Evolutionary conservation across 257 asterid genomes (phyloP).

Genomic region (Lantana camara): DNA sequence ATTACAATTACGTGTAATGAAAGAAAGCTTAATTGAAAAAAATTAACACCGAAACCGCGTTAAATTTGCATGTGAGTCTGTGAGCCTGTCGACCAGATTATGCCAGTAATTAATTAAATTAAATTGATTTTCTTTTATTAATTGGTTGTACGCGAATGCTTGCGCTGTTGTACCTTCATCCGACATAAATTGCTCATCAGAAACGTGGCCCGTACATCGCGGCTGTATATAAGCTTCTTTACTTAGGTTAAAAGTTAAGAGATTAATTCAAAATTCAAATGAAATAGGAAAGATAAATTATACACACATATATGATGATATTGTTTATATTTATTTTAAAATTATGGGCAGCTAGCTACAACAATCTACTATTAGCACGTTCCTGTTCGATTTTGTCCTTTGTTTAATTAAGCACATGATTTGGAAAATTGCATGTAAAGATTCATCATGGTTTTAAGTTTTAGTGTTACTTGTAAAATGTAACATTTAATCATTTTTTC

Average conservation of each 20-base stretch:
- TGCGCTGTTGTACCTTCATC: constrained; percentile 30
- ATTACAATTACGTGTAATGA: constrained; percentile 24
- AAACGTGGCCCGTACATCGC: constrained; percentile 36
- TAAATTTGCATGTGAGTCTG: constrained; percentile 44
- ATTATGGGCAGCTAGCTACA: too few species aligned
- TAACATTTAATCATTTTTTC: too few species aligned
- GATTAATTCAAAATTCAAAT: not conserved
- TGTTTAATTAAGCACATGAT: too few species aligned
- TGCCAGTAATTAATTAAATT: not conserved
- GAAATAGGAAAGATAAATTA: not conserved
- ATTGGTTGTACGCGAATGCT: constrained; percentile 30
- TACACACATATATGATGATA: not conserved
- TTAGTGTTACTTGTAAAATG: too few species aligned
- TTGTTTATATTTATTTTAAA: too few species aligned
- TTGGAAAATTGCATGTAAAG: too few species aligned
- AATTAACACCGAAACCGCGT: constrained; percentile 47
- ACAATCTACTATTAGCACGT: too few species aligned
- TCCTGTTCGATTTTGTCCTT: too few species aligned
- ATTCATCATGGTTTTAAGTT: too few species aligned
- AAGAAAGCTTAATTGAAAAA: constrained; percentile 25
- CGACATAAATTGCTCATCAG: constrained; percentile 32
- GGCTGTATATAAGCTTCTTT: constrained; percentile 27
- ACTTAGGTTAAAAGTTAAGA: not conserved
- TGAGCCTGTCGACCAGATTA: constrained; percentile 31
- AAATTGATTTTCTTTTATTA: too few species aligned